Evolutionary conservation across 805 yeast genomes (phyloP).

Genomic region (Monosporozyma servazzii): DNA sequence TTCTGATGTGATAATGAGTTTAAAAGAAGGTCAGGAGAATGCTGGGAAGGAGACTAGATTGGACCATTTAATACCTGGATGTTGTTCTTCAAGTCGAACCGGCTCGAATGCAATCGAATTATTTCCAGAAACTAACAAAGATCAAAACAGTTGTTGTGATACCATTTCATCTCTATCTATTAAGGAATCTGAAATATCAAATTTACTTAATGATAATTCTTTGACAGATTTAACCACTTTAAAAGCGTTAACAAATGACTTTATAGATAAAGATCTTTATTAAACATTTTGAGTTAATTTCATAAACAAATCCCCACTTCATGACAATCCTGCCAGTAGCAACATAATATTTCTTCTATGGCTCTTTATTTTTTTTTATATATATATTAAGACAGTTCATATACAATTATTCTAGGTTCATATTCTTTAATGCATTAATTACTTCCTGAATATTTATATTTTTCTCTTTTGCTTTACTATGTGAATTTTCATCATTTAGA

Average conservation of each 20-base stretch:
- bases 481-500: conserved; percentile 44
- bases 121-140: not conserved
- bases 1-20: not conserved
- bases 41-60: not conserved
- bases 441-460: conserved; percentile 3
- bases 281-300: not conserved
- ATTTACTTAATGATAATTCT: not conserved
- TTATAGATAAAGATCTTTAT: not conserved
- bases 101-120: not conserved
- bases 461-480: conserved; percentile 4
- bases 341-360: not conserved
- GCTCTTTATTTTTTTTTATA: not conserved
- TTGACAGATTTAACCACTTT: not conserved
- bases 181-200: not conserved
- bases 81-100: not conserved
- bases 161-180: not conserved
- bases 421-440: conserved; percentile 2
- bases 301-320: not conserved
- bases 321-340: not conserved
- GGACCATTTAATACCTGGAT: not conserved
- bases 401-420: conserved; percentile 1
- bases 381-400: not conserved
- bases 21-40: not conserved
- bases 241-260: not conserved
- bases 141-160: not conserved